Evolutionary conservation across 139 green algal species (phyloP).

Genomic region (Bryopsis sp.): DNA sequence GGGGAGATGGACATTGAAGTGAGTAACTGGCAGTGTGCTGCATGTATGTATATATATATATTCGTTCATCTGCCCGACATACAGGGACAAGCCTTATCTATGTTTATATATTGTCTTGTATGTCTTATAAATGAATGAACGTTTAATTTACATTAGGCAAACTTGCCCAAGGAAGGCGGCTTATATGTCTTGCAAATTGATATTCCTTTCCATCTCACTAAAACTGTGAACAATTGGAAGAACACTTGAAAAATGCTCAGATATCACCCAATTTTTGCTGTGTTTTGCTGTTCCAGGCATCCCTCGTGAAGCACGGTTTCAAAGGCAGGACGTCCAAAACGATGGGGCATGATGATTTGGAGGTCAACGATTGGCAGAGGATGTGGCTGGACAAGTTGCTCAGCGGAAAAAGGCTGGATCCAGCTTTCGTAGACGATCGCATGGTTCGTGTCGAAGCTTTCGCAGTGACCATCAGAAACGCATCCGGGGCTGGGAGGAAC

Average conservation of each 20-base stretch:
- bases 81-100: too few relatives aligned
- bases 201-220: too few relatives aligned
- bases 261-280: background rate
- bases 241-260: too few relatives aligned
- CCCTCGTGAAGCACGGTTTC: conserved; percentile 3
- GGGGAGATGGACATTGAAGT: conserved; percentile 11
- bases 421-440: background rate
- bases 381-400: conserved; percentile 2
- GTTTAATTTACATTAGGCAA: too few relatives aligned
- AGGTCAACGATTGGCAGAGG: conserved; percentile 2
- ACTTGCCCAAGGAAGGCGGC: too few relatives aligned
- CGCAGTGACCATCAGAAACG: conserved; percentile 10
- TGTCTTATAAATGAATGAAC: too few relatives aligned
- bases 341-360: background rate
- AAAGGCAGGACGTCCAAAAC: conserved; percentile 1
- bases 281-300: background rate
- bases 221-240: too few relatives aligned
- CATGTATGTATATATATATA: too few relatives aligned
- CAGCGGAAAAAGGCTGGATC: background rate
- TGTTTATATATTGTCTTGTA: too few relatives aligned
- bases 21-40: background rate
- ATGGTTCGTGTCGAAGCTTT: conserved; percentile 6
- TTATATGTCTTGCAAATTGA: too few relatives aligned
- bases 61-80: too few relatives aligned
- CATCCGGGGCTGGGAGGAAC: background rate